Evolutionary conservation across 768 basidiomycete species (phyloP).

Genomic region (Suillus luteus): DNA sequence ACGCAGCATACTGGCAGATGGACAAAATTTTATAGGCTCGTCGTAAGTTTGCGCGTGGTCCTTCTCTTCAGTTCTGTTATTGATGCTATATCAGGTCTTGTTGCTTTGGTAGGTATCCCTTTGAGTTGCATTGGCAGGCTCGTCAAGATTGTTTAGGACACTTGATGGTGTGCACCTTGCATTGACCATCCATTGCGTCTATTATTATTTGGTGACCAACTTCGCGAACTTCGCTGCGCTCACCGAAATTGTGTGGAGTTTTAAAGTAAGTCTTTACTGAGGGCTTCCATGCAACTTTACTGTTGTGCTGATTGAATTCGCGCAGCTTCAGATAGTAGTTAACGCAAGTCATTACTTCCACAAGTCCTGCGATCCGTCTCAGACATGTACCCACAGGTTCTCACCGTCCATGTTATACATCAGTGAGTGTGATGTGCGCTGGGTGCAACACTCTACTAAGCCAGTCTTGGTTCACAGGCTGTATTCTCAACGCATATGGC

Average conservation of each 20-base stretch:
- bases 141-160: constrained; percentile 25
- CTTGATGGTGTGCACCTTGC: constrained; percentile 39
- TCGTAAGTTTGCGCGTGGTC: background rate
- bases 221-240: constrained; percentile 32
- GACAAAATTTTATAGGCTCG: background rate
- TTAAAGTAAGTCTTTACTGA: constrained; percentile 1
- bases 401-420: background rate
- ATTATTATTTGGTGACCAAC: constrained; percentile 39
- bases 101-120: constrained; percentile 14
- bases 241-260: constrained; percentile 30
- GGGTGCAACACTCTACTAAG: background rate
- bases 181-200: constrained; percentile 36
- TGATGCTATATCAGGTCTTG: constrained; percentile 7
- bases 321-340: background rate
- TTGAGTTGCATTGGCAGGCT: background rate
- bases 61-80: background rate
- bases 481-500: constrained; percentile 9
- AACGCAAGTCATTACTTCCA: background rate
- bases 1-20: constrained; percentile 2
- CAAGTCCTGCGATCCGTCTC: background rate
- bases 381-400: background rate
- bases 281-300: background rate
- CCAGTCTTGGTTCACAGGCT: background rate
- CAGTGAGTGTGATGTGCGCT: background rate
- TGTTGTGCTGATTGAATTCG: background rate